Conservation (phyloP, 2,329 filamentous ascomycete genomes). For the Ophiostoma sp. region DNA sequence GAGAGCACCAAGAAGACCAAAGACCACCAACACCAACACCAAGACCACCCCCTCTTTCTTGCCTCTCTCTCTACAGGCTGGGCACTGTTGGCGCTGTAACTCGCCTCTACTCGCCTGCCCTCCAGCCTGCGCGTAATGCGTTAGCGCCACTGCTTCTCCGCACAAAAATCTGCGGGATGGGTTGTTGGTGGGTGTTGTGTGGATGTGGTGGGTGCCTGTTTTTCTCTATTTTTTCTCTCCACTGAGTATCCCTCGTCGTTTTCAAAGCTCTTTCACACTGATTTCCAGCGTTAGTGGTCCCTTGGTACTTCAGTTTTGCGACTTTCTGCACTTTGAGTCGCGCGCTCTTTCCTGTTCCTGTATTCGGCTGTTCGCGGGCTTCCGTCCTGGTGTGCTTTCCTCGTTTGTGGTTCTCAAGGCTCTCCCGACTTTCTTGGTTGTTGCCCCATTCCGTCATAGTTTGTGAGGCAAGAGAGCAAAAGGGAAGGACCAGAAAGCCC, state of each 20-base stretch:
- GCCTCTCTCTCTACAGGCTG: neutral
- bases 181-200: neutral
- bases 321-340: neutral
- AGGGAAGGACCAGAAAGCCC: neutral
- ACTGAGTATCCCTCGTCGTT: neutral
- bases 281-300: neutral
- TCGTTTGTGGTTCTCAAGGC: neutral
- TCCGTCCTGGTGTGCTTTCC: neutral
- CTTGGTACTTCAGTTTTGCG: neutral
- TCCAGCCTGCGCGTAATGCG: slow-evolving; percentile 15
- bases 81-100: neutral
- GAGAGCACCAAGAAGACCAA: neutral
- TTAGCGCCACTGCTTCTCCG: slow-evolving; percentile 28
- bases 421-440: neutral
- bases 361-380: neutral
- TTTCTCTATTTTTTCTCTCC: neutral
- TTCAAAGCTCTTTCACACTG: neutral
- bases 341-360: neutral
- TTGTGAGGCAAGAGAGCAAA: neutral
- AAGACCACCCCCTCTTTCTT: neutral
- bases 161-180: slow-evolving; percentile 19
- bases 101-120: neutral
- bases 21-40: neutral
- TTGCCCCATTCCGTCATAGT: slow-evolving; percentile 5
- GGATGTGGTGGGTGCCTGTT: slow-evolving; percentile 17